Conservation (phyloP, 345 rosid species). For the Ceriops decandra region DNA sequence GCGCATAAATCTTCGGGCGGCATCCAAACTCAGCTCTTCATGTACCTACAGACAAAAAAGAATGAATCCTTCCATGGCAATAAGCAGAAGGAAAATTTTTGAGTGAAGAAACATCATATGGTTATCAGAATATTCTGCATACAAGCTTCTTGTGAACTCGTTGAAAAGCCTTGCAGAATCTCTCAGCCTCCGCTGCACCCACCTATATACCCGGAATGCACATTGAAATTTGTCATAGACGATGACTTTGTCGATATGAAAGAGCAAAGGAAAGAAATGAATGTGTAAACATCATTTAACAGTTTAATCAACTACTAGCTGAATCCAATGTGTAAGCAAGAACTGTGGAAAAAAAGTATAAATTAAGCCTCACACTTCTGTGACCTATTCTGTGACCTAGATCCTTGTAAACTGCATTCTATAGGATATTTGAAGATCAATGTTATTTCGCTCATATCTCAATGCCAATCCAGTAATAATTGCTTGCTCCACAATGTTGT, state of each 20-base stretch:
- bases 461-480: no score
- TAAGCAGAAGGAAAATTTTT: neutral
- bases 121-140: slow-evolving; percentile 12
- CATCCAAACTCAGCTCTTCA: slow-evolving; percentile 58
- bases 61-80: neutral
- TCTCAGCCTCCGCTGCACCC: slow-evolving; percentile 64
- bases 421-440: neutral
- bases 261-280: no score
- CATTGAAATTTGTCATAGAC: neutral
- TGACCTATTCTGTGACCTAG: no score
- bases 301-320: no score
- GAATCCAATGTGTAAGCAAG: no score
- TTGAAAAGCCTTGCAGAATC: slow-evolving; percentile 71
- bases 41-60: slow-evolving; percentile 44
- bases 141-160: slow-evolving; percentile 77
- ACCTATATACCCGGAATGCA: slow-evolving; percentile 36
- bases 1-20: slow-evolving; percentile 44
- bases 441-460: neutral
- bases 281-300: no score
- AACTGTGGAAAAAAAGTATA: no score
- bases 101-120: neutral
- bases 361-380: no score
- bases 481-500: no score
- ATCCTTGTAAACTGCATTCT: neutral
- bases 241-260: neutral